Evolutionary conservation across 495 filamentous ascomycete species (phyloP), one percentile per base, ranked within the genome.

Genomic region (Jackrogersella multiformis): DNA sequence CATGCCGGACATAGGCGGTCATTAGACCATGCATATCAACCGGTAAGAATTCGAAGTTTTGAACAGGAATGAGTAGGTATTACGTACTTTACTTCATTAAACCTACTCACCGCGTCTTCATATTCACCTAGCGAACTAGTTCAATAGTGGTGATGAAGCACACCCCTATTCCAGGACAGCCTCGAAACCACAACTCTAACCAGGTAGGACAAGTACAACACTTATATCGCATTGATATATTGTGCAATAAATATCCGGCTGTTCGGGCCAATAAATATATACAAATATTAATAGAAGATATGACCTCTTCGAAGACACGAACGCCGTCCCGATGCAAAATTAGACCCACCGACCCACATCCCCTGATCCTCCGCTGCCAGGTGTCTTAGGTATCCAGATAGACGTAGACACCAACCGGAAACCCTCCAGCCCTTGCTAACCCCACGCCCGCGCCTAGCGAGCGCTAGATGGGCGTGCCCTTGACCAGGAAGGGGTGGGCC

Each of bases 401-500:
- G n/a, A 1, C 13, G 18, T 6, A 20, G 18, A 30, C 42, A 57
- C 9, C 38, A 4, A 45, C 9, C 41, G 4, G 26, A 4, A 30
- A 7, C 26, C 26, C 26, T n/a, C n/a, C n/a, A n/a, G n/a, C n/a
- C n/a, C n/a, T n/a, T n/a, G n/a, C n/a, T n/a, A n/a, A n/a, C n/a
- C n/a, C n/a, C n/a, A n/a, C n/a, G n/a, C n/a, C n/a, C n/a, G n/a
- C n/a, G n/a, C n/a, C n/a, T n/a, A n/a, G n/a, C n/a, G n/a, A n/a
- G n/a, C n/a, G n/a, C n/a, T 32, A 80, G 52, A 79, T 74, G 5
- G 77, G 76, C 21, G 44, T 65, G 20, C 78, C 78, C 38, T 69
- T 72, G 64, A 93, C 86, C 70, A 79, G 82, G 44, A 95, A 76
- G 10, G 92, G 92, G 77, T 96, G 92, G 10, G 89, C 90, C 81